Conservation (phyloP, 2,329 filamentous ascomycete species). For the Sclerotinia borealis region DNA sequence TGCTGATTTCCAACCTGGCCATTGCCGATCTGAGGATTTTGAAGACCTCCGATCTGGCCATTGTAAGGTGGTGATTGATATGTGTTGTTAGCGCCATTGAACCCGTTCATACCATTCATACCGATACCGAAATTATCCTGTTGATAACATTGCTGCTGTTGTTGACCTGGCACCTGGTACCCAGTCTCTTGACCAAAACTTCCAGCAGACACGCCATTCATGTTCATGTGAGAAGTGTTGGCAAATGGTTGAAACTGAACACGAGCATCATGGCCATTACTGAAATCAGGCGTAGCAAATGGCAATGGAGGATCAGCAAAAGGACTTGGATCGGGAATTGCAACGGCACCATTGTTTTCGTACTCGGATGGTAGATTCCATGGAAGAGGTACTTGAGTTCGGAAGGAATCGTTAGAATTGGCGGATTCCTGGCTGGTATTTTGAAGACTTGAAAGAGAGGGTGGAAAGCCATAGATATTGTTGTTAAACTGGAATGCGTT, state of each 20-base stretch:
- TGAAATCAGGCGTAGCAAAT: conserved; percentile 12
- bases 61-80: conserved; percentile 1
- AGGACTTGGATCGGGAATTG: conserved; percentile 2
- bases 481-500: conserved; percentile 1
- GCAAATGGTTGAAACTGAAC: conserved; percentile 1
- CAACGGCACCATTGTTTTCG: not conserved
- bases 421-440: conserved; percentile 1
- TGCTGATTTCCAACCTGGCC: not conserved
- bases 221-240: not conserved
- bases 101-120: not conserved
- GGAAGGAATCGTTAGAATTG: conserved; percentile 19
- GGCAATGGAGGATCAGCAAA: conserved; percentile 1
- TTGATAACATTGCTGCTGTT: not conserved
- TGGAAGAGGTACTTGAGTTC: conserved; percentile 23
- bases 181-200: not conserved
- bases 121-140: not conserved
- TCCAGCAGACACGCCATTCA: not conserved
- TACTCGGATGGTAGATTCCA: conserved; percentile 19
- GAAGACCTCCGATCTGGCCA: not conserved
- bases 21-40: not conserved
- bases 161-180: not conserved
- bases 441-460: not conserved
- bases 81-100: not conserved
- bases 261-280: not conserved
- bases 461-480: not conserved